Evolutionary conservation across 257 asterid species (phyloP).

Genomic region (Solanum phureja): DNA sequence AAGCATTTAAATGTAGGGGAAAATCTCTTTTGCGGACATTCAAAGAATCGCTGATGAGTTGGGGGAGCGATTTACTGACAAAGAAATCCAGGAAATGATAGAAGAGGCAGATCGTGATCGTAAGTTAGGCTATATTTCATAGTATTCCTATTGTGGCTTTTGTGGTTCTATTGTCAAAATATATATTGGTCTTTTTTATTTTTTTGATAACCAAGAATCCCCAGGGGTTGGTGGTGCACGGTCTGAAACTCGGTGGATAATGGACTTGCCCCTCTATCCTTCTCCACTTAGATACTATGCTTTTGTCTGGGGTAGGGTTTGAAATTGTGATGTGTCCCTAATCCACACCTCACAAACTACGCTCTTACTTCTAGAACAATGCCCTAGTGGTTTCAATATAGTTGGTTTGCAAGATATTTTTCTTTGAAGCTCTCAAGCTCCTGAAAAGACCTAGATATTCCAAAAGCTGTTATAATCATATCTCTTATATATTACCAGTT

Average conservation of each 20-base stretch:
- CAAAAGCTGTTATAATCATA: background rate
- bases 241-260: background rate
- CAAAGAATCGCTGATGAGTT: slow-evolving; percentile 73
- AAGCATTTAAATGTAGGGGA: slow-evolving; percentile 44
- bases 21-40: slow-evolving; percentile 75
- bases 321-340: background rate
- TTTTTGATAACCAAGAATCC: background rate
- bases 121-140: slow-evolving; percentile 31
- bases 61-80: slow-evolving; percentile 65
- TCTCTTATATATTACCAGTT: background rate
- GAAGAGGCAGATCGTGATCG: slow-evolving; percentile 91
- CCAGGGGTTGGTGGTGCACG: background rate
- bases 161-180: background rate
- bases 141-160: background rate
- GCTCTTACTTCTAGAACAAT: background rate
- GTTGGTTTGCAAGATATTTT: background rate
- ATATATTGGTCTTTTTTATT: background rate
- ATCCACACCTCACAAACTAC: background rate
- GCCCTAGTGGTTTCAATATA: background rate
- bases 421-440: background rate
- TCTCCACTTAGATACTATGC: background rate
- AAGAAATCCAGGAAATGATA: slow-evolving; percentile 82
- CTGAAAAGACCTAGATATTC: background rate
- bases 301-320: background rate
- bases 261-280: background rate